A percentile compares a stretch with the other conserved stretches of the same genome.
phyloP scores from a whole-genome alignment of 2,329 filamentous ascomycete species.

The Penicillium brasilianum region DNA sequence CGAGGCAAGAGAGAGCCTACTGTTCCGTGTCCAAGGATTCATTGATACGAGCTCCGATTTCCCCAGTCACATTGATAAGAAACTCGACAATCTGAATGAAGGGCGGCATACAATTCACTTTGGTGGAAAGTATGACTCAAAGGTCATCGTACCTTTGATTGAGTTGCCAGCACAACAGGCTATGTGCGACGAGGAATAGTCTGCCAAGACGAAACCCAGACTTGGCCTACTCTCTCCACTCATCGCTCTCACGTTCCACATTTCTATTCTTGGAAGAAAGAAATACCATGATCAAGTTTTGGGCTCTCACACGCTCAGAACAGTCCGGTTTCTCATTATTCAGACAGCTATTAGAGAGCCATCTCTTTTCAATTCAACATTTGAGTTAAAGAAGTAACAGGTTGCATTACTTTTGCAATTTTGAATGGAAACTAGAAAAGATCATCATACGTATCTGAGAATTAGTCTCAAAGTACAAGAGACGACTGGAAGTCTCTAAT shows the following conservation, averaged over 20 bases:
- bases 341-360: neutral
- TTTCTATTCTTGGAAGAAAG: neutral
- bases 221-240: neutral
- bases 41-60: conserved; percentile 10
- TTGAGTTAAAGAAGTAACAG: neutral
- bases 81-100: neutral
- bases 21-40: conserved; percentile 9
- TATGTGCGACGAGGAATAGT: neutral
- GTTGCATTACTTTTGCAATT: neutral
- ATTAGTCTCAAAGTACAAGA: no score
- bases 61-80: conserved; percentile 10
- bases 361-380: neutral
- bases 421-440: no score
- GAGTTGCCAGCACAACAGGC: neutral
- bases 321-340: neutral
- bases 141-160: neutral
- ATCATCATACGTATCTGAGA: no score
- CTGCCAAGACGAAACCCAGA: neutral
- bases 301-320: neutral
- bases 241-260: neutral
- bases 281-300: neutral
- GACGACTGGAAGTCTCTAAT: no score
- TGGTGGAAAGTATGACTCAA: neutral
- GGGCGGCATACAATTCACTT: neutral
- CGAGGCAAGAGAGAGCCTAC: neutral